Base-by-base conservation (phyloP, 768 basidiomycete genomes). In the Tylopilus rubrobrunneus region DNA sequence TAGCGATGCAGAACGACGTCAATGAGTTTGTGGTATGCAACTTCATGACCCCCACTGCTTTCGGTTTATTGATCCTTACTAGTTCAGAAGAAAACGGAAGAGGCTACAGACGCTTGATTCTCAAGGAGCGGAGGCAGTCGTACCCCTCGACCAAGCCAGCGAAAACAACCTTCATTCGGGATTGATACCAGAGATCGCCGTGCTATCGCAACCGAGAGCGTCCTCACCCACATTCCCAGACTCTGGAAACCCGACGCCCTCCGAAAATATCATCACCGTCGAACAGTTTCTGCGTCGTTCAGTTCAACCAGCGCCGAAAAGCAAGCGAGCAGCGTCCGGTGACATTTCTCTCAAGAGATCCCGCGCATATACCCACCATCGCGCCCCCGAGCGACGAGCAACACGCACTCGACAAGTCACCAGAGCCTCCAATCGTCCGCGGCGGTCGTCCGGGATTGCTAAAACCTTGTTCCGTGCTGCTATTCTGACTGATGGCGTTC, bases 71-170 rank as follows among this genome's bases (percentile, higher is more conserved):
- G 23, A 56, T 31, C 11, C 3, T 23, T n/a, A 12, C 27, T 34
- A 67, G 66, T 60, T 67, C 34, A 68, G 11, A 58, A 66, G 65
- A 56, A 67, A 36, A 49, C 58, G 66, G 23, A 67, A 59, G 47
- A 67, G 66, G 29, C n/a, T 49, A 12, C 56, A n/a, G 7, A 48
- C 21, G 28, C 41, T 46, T 36, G 31, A 48, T n/a, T 15, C 28
- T 31, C 49, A 34, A 39, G 57, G 53, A 37, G 5, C 27, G 9
- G 53, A 48, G 42, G 8, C 44, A 8, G 36, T 12, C 19, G 2
- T 12, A 34, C 14, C 47, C 28, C 37, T 49, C 34, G 31, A 31
- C 12, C 45, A 49, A 51, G 23, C 28, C 3, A 45, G 14, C 3
- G 48, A 56, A 14, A 15, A 23, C 7, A 28, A 5, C n/a, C 40